Evolutionary conservation across 805 yeast species (phyloP), one percentile per base, ranked within the genome.

Genomic region (Metschnikowia lochheadii): DNA sequence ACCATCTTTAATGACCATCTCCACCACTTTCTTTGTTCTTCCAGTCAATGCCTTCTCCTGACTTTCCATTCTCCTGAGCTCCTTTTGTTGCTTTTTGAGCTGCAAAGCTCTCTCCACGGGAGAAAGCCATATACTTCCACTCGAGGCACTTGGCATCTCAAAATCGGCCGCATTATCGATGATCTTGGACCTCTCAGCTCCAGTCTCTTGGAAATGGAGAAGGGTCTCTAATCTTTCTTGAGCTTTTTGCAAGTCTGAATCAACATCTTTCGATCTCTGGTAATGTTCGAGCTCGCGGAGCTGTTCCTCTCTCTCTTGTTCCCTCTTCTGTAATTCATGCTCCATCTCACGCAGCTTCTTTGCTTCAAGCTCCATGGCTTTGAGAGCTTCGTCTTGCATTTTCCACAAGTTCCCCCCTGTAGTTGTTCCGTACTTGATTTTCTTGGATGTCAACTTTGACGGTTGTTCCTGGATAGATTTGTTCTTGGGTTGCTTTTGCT

Each of bases 141-240:
- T 61, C 0, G 78, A 68, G 2, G 63, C 52, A 2, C 72, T 71
- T 0, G 89, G 81, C 49, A 84, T 67, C 45, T 88, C 95, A 63
- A 80, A 89, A 64, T 94, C 99, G 5, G 96, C 82, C 0, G 95
- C 97, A 63, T 89, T 85, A 64, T 94, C 99, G 37, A 95, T 91
- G 55, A 94, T 89, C 58, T 81, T 82, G 0, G 99, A 94, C 64
- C 99, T 77, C 64, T 89, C 95, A 1, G 91, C 88, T 6, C 95
- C 87, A 15, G 91, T 83, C 2, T 81, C 88, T 65, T 94, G 99
- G 65, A 84, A 94, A 54, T 82, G 79, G 40, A 94, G 71, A 44
- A 94, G 69, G 32, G 81, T 85, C 32, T 88, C 87, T 44, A 94
- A 70, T 46, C 91, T 73, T 41, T 80, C 81, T 57, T 87, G 85